Evolutionary conservation across 176 grass and related monocot species (phyloP), one percentile per base, ranked within the genome.

Genomic region (Guadua angustifolia): DNA sequence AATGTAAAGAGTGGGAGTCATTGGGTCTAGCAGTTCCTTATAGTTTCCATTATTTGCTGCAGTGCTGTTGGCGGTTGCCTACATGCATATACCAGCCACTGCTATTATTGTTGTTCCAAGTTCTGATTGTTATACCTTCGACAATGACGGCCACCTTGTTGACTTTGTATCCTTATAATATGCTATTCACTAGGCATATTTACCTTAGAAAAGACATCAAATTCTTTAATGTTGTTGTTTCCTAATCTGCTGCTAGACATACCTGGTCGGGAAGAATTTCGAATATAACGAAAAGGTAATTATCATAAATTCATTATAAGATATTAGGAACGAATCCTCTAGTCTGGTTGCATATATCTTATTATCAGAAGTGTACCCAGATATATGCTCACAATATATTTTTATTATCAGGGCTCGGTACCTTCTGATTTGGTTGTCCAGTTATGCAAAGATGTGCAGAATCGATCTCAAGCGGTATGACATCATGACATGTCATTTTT

Each of bases 381-480:
- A 35, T 80, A 59, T 86, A 56, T 25, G 21, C n/a, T 88, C 16
- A 32, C 67, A 47, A 16, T 80, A 12, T 57, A 35, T 85, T 82
- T 12, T 85, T 24, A 79, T 91, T 60, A 76, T 26, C 87, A 95
- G 92, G 89, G 77, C 74, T 77, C 52, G 0, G 17, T 32, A 64
- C 25, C 9, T 3, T 77, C 85, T 65, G 95, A 98, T 90, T 73
- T 93, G 78, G 89, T 93, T 73, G 84, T 98, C 61, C 71, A 78
- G 46, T 98, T 98, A 68, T 98, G 95, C 75, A 93, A 98, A 90
- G 92, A 98, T 88, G 95, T 98, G 60, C 86, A 98, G 88, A 88
- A 51, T 66, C 81, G 95, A 87, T 98, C 95, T 82, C 89, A 93
- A 86, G 82, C 19, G 39, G 92, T 95, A 90, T 40, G 80, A 35